Evolutionary conservation across 2,329 filamentous ascomycete species (phyloP).

Genomic region (Didymella exigua): DNA sequence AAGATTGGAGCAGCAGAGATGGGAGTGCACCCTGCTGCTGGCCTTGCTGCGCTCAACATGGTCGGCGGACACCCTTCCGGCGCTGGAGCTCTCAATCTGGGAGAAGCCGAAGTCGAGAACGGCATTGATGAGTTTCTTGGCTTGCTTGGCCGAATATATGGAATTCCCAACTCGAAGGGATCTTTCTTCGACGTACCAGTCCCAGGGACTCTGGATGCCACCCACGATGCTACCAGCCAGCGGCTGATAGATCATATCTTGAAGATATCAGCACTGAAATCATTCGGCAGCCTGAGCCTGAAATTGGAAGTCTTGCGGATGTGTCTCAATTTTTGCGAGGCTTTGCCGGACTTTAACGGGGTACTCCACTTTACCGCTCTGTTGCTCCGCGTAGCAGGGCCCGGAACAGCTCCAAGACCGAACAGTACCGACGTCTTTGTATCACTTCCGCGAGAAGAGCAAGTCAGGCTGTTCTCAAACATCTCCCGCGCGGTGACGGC

Average conservation of each 20-base stretch:
- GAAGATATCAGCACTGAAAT: slow-evolving; percentile 57
- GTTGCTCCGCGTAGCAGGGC: slow-evolving; percentile 80
- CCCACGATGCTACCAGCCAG: slow-evolving; percentile 46
- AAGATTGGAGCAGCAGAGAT: slow-evolving; percentile 95
- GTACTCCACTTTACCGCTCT: slow-evolving; percentile 88
- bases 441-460: slow-evolving; percentile 78
- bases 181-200: slow-evolving; percentile 19
- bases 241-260: slow-evolving; percentile 59
- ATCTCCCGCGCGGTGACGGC: slow-evolving; percentile 82
- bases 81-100: slow-evolving; percentile 70
- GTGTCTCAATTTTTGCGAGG: slow-evolving; percentile 94
- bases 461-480: slow-evolving; percentile 80
- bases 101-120: slow-evolving; percentile 45
- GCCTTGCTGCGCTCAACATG: slow-evolving; percentile 72
- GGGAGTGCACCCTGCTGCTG: slow-evolving; percentile 91
- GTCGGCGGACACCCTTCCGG: slow-evolving; percentile 66
- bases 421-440: slow-evolving; percentile 72
- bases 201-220: slow-evolving; percentile 9
- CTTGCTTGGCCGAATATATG: slow-evolving; percentile 51
- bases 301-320: slow-evolving; percentile 86
- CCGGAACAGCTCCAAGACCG: slow-evolving; percentile 73
- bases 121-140: slow-evolving; percentile 52
- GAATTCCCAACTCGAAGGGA: slow-evolving; percentile 44
- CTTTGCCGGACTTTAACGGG: slow-evolving; percentile 86
- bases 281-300: slow-evolving; percentile 76